Percentiles rank a stretch among this genome's conserved stretches.
These are phyloP conservation scores for Backusella morwellensis DNA, from an alignment of 192 early-diverging fungal genomes.

Conservation along the genomic window DNA sequence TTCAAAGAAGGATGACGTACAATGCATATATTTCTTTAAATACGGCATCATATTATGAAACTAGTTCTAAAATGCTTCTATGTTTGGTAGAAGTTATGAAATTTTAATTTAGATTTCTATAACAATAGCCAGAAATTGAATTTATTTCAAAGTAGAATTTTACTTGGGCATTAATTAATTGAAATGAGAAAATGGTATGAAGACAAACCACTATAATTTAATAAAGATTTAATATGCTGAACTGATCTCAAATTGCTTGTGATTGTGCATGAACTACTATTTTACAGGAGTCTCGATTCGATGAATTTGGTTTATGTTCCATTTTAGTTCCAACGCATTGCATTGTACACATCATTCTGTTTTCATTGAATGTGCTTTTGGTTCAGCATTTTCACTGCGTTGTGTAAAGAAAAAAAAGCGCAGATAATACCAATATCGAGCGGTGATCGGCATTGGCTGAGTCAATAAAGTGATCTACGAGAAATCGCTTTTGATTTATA, in stretches of 20 bases:
- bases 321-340: background rate
- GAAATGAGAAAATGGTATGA: no score
- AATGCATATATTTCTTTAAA: background rate
- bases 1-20: background rate
- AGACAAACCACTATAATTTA: no score
- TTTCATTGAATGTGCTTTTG: background rate
- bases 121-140: no score
- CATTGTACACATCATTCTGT: background rate
- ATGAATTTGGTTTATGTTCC: background rate
- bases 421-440: background rate
- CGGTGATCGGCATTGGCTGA: background rate
- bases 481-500: background rate
- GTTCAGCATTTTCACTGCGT: background rate
- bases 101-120: no score
- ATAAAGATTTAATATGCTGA: no score
- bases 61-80: background rate
- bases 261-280: no score
- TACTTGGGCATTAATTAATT: no score
- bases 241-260: no score
- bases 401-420: background rate
- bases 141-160: no score
- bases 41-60: background rate
- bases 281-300: background rate
- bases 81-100: no score
- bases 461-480: background rate